These are phyloP conservation scores for Fusarium sp. DNA, from an alignment of 2,329 filamentous ascomycete genomes.

Conservation along the genomic window DNA sequence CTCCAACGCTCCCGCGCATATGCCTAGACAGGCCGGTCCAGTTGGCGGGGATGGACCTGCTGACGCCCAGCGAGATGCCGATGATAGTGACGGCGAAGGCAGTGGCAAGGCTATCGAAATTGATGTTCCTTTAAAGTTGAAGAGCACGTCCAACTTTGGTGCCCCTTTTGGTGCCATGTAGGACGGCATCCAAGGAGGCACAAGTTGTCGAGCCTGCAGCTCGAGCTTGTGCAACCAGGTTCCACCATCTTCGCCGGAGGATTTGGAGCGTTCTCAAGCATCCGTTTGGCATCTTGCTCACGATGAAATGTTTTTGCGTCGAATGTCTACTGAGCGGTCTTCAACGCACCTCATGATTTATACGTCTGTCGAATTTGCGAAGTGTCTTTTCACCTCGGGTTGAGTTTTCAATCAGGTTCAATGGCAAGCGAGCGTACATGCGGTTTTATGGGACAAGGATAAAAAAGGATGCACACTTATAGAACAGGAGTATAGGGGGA, in stretches of 20 bases:
- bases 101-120: conserved; percentile 44
- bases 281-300: background rate
- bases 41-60: conserved; percentile 36
- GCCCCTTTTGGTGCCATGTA: conserved; percentile 53
- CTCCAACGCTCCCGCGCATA: conserved; percentile 12
- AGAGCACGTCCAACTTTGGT: conserved; percentile 57
- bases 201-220: background rate
- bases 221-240: conserved; percentile 1
- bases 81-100: conserved; percentile 39
- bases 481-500: conserved; percentile 30
- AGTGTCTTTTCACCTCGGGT: conserved; percentile 17
- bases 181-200: conserved; percentile 5
- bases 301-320: conserved; percentile 25
- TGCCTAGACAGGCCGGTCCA: conserved; percentile 9
- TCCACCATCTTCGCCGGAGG: conserved; percentile 5
- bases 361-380: conserved; percentile 27
- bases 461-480: conserved; percentile 28
- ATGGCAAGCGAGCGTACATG: conserved; percentile 26
- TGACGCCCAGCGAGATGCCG: conserved; percentile 32
- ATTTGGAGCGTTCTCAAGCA: background rate
- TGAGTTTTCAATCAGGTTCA: conserved; percentile 13
- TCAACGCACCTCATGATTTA: conserved; percentile 19
- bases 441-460: conserved; percentile 15
- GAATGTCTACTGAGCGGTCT: conserved; percentile 2
- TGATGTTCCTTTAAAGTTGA: conserved; percentile 58